These are phyloP conservation scores for Apiotrichum mycotoxinovorans DNA, from an alignment of 1,284 basidiomycete genomes.

Conservation along the genomic window DNA sequence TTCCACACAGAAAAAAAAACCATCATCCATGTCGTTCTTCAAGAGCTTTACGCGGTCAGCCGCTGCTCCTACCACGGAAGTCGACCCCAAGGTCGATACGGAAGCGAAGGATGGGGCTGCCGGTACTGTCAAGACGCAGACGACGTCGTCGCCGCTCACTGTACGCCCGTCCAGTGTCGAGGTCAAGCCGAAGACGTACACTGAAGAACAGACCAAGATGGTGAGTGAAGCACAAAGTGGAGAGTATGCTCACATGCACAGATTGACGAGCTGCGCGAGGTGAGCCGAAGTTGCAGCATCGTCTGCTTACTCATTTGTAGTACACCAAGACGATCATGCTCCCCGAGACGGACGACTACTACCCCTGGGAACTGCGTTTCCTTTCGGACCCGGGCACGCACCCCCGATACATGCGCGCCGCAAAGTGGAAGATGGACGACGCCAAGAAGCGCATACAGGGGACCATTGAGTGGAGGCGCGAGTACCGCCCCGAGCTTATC, in stretches of 20 bases:
- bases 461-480: slow-evolving; percentile 75
- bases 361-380: slow-evolving; percentile 72
- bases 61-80: neutral
- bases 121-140: neutral
- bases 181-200: slow-evolving; percentile 58
- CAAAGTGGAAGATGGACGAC: slow-evolving; percentile 74
- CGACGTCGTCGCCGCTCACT: neutral
- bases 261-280: slow-evolving; percentile 63
- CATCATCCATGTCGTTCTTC: neutral
- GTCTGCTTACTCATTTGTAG: too few species aligned
- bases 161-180: neutral
- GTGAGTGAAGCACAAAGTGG: neutral
- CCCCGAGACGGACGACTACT: slow-evolving; percentile 64
- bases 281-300: slow-evolving; percentile 34
- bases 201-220: slow-evolving; percentile 56
- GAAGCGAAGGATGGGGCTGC: too few species aligned
- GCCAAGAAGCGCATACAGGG: slow-evolving; percentile 70
- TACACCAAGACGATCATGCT: slow-evolving; percentile 63
- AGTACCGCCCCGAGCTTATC: slow-evolving; percentile 76
- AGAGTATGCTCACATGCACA: slow-evolving; percentile 28
- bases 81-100: neutral
- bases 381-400: slow-evolving; percentile 67
- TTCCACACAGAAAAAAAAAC: too few species aligned
- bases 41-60: neutral
- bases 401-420: slow-evolving; percentile 74